Evolutionary conservation across 306 rosid species (phyloP), one percentile per base, ranked within the genome.

Genomic region (Vigna unguiculata): DNA sequence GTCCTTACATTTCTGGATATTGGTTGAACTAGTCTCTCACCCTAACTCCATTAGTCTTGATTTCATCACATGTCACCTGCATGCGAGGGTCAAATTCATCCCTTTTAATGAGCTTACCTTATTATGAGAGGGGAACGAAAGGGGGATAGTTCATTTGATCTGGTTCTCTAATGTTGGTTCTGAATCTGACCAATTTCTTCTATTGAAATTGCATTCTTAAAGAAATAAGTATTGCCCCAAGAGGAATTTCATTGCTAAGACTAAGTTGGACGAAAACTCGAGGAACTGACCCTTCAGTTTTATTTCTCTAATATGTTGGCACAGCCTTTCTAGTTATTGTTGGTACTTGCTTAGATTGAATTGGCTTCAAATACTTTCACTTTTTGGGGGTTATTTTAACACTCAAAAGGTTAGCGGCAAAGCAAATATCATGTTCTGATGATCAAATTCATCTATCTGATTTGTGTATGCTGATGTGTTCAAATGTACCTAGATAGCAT

Each of bases 311-410:
- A 6, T 40, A 10, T 48, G 72, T 41, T 48, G 60, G 43, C 36
- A 36, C 41, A 13, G n/a, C 40, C 62, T 55, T 55, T 55, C 62
- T 54, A 55, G 9, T 22, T 22, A 22, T 22, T 55, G n/a, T 1
- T 46, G 57, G 49, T n/a, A 66, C 57, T n/a, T 46, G 22, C 57
- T 32, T 32, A 21, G 64, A 41, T 41, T 78, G 45, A 36, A 36
- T 67, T 48, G 19, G 19, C 52, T 54, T 80, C 32, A 47, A 22
- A 74, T n/a, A 57, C 4, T 57, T 24, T 17, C 54, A 51, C 69
- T 38, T 62, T 9, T 22, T 24, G 17, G 36, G 12, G 34, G 8
- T 55, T 55, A 21, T 21, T 22, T 57, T 57, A 24, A 13, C 28
- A 57, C 13, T 22, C 17, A 14, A 19, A 59, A 59, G 41, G 41